Evolutionary conservation across 2,329 filamentous ascomycete genomes (phyloP).

Genomic region (Exophiala sideris): DNA sequence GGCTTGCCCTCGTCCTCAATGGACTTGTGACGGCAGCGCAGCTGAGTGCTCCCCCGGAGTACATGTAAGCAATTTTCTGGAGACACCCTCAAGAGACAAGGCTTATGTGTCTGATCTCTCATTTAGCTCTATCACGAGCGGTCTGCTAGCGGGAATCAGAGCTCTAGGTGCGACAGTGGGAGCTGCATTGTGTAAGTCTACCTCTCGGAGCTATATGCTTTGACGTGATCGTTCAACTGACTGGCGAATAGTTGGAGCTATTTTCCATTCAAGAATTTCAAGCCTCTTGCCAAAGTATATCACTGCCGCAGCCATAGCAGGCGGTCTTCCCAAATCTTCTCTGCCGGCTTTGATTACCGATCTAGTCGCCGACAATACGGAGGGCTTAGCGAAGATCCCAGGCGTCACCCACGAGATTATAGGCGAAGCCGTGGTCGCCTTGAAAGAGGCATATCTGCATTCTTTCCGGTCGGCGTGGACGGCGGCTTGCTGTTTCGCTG

Average conservation of each 20-base stretch:
- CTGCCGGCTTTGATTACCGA: slow-evolving; percentile 15
- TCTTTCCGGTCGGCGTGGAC: slow-evolving; percentile 20
- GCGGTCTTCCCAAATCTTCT: slow-evolving; percentile 11
- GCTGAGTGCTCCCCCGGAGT: slow-evolving; percentile 17
- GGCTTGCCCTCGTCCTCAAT: slow-evolving; percentile 16
- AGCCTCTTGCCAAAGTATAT: slow-evolving; percentile 10
- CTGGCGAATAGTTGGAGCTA: slow-evolving; percentile 12
- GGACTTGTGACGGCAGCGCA: slow-evolving; percentile 13
- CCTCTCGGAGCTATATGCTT: neutral
- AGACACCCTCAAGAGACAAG: neutral
- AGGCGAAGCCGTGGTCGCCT: slow-evolving; percentile 7
- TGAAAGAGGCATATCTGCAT: slow-evolving; percentile 16
- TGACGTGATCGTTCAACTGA: neutral
- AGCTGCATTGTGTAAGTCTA: slow-evolving; percentile 18
- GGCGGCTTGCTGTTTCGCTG: slow-evolving; percentile 14
- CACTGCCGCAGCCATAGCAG: slow-evolving; percentile 12
- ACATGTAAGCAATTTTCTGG: slow-evolving; percentile 10
- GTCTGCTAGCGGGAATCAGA: slow-evolving; percentile 15
- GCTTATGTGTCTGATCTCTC: neutral
- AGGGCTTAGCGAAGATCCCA: slow-evolving; percentile 7
- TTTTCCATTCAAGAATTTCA: slow-evolving; percentile 18
- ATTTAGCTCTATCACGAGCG: slow-evolving; percentile 15
- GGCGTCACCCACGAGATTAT: slow-evolving; percentile 19
- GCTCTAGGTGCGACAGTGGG: slow-evolving; percentile 19
- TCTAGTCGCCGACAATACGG: slow-evolving; percentile 5